Conservation (phyloP, 2,329 filamentous ascomycete genomes). For the Diplodia scrobiculata region DNA sequence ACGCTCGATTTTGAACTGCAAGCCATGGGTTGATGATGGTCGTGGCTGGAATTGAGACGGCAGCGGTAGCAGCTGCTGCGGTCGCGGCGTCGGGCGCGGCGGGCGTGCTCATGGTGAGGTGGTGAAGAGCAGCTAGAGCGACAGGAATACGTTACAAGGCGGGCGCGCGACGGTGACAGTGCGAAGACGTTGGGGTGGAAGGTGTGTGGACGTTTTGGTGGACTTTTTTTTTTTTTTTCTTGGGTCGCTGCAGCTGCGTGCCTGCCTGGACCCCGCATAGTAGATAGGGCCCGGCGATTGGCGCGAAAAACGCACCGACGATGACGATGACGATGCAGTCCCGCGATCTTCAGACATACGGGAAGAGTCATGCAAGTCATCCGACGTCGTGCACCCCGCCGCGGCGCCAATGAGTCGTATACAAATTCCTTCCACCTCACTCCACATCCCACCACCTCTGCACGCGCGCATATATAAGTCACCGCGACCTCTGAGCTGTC, state of each 20-base stretch:
- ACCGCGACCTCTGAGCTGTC: too few relatives aligned
- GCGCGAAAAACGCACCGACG: background rate
- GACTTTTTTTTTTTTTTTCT: background rate
- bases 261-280: background rate
- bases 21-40: background rate
- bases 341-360: background rate
- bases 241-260: background rate
- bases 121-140: background rate
- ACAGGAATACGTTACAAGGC: background rate
- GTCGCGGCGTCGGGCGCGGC: background rate
- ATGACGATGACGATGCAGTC: background rate
- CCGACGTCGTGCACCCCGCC: background rate
- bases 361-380: background rate
- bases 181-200: background rate
- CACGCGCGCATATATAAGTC: background rate
- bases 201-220: background rate
- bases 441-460: slow-evolving; percentile 11
- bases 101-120: background rate
- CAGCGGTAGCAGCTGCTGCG: too few relatives aligned
- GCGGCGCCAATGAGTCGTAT: background rate
- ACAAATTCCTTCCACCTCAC: background rate
- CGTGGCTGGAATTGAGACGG: too few relatives aligned
- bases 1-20: too few relatives aligned
- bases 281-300: too few relatives aligned
- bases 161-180: background rate